Base-by-base conservation (phyloP, 2,329 filamentous ascomycete genomes). In the Aspergillus hiratsukae region DNA sequence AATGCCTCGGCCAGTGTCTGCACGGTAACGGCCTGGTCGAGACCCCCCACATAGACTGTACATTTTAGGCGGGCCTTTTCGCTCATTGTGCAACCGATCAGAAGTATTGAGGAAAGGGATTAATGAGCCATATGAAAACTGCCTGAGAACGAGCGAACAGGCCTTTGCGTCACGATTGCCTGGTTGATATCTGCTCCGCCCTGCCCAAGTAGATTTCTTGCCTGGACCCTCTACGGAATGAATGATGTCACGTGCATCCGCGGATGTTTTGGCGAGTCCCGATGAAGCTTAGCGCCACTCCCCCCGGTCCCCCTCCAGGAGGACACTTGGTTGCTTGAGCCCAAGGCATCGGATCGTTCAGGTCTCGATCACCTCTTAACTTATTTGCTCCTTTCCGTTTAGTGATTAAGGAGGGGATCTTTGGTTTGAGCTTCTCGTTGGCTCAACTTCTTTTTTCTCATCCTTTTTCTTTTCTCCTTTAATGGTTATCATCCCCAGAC, bases 41-140 rank as follows among this genome's bases (percentile, higher is more conserved):
- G 84, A 31, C 93, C 93, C 61, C 92, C 92, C 52, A 99, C 90
- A 71, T 95, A 95, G 60, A 99, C 83, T 10, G 94, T 99, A 48
- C 90, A 86, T 76, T 96, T 97, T 76, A 93, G 87, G 60, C 93
- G 87, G 51, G 89, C 68, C 53, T 87, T 80, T 73, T 97, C 91
- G 31, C 90, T 87, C 90, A 97, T 96, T 57, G 55, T 78, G 71
- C 46, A 48, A 58, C 51, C 59, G 61, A 52, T 58, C 17, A 25
- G 8, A 23, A 35, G 14, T 8, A 55, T 25, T 35, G 11, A 9
- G 19, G 10, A 27, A 43, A 45, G 10, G 51, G 25, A 25, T 49
- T 49, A 46, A 31, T 40, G 23, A 27, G 29, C n/a, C 28, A 46
- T 25, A 48, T 19, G 17, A 53, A 31, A 7, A 11, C 49, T 9